Conservation (phyloP, 176 grass and related monocot genomes). For the Carex cristatella region DNA sequence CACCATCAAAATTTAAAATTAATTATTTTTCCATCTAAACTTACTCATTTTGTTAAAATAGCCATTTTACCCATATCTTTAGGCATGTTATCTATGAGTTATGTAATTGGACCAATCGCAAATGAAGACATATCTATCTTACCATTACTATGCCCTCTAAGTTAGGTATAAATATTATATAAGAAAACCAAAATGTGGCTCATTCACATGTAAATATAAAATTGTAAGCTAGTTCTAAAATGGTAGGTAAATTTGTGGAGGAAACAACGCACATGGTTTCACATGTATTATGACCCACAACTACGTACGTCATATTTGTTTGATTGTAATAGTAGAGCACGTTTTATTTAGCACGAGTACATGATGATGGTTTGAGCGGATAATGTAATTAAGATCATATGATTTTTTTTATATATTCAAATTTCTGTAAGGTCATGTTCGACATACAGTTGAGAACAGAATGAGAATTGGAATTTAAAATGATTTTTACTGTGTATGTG, state of each 20-base stretch:
- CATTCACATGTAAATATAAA: background rate
- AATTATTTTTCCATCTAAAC: too few species aligned
- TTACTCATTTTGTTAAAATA: too few species aligned
- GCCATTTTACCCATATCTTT: too few species aligned
- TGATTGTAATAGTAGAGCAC: background rate
- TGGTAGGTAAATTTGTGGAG: background rate
- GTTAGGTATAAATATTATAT: background rate
- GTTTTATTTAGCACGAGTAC: background rate
- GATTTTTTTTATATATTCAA: background rate
- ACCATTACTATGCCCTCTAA: background rate
- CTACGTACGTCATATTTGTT: background rate
- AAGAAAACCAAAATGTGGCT: background rate
- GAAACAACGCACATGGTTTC: constrained; percentile 28
- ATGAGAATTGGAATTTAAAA: too few species aligned
- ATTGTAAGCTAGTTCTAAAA: constrained; percentile 13
- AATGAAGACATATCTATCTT: background rate
- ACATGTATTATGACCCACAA: constrained; percentile 21
- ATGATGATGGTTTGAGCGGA: background rate
- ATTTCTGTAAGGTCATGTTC: background rate
- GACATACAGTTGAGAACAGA: too few species aligned
- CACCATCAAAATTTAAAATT: too few species aligned
- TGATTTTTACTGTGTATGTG: too few species aligned
- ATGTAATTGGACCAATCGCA: background rate
- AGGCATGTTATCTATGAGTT: background rate
- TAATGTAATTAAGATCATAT: background rate